phyloP scores from a whole-genome alignment of 805 yeast genomes.

The Torulaspora quercuum region DNA sequence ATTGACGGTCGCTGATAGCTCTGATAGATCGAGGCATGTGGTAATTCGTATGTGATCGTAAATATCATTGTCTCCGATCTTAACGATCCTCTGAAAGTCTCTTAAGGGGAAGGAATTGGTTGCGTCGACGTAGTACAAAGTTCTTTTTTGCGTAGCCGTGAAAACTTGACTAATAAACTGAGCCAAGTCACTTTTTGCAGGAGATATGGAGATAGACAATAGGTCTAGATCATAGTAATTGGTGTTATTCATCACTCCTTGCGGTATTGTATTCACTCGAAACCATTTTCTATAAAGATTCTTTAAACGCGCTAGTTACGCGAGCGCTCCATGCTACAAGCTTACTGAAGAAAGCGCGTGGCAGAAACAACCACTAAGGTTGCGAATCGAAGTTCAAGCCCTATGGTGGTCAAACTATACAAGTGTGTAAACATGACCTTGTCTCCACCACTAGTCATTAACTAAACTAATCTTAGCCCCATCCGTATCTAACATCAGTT shows the following conservation, averaged over 20 bases:
- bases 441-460: conserved; percentile 21
- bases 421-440: neutral
- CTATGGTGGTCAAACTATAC: conserved; percentile 1
- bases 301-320: no score
- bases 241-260: conserved; percentile 1
- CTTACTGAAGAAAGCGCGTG: no score
- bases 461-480: conserved; percentile 33
- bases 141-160: conserved; percentile 4
- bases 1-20: conserved; percentile 18
- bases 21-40: conserved; percentile 30
- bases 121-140: conserved; percentile 33
- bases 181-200: conserved; percentile 11
- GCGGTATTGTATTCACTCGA: no score
- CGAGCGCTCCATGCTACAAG: no score
- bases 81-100: conserved; percentile 24
- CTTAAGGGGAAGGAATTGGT: conserved; percentile 32
- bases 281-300: no score
- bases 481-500: conserved; percentile 32
- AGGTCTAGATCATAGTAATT: conserved; percentile 11
- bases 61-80: conserved; percentile 17
- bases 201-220: conserved; percentile 20
- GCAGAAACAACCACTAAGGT: no score
- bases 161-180: conserved; percentile 12
- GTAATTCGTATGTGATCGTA: conserved; percentile 32
- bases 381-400: no score